These are phyloP conservation scores for Linum usitatissimum DNA, from an alignment of 345 rosid genomes.

Conservation along the genomic window DNA sequence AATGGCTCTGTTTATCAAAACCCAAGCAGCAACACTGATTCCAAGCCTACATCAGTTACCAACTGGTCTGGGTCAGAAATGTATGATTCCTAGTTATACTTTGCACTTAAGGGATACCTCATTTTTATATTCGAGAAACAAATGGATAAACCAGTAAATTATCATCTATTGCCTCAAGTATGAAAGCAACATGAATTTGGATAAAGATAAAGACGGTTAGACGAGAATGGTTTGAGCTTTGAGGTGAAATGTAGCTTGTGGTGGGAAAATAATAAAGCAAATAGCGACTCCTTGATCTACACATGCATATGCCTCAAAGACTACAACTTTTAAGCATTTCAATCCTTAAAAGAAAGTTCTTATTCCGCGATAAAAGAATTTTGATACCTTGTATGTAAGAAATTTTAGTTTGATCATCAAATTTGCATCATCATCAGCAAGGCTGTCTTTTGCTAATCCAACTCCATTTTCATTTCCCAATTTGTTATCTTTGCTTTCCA, in stretches of 20 bases:
- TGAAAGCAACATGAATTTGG: not conserved
- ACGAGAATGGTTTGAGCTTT: not conserved
- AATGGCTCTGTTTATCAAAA: too few relatives aligned
- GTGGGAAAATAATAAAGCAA: not conserved
- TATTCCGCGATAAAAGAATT: not conserved
- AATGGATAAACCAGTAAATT: not conserved
- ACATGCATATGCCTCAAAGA: not conserved
- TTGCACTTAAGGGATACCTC: too few relatives aligned
- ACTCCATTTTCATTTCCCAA: conserved; percentile 34
- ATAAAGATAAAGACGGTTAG: not conserved
- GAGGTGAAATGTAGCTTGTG: not conserved
- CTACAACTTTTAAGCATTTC: not conserved
- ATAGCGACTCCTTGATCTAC: not conserved
- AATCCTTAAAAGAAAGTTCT: not conserved
- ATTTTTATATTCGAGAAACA: not conserved
- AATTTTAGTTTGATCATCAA: conserved; percentile 89
- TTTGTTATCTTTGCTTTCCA: conserved; percentile 22
- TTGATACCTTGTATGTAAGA: conserved; percentile 77
- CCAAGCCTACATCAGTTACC: not conserved
- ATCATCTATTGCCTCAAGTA: not conserved
- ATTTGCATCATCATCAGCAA: conserved; percentile 84
- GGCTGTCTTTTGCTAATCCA: conserved; percentile 28
- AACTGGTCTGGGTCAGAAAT: not conserved
- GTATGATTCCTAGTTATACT: not conserved
- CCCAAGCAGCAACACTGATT: not conserved